Evolutionary conservation across 306 rosid genomes (phyloP).

Genomic region (Medicago lupulina): DNA sequence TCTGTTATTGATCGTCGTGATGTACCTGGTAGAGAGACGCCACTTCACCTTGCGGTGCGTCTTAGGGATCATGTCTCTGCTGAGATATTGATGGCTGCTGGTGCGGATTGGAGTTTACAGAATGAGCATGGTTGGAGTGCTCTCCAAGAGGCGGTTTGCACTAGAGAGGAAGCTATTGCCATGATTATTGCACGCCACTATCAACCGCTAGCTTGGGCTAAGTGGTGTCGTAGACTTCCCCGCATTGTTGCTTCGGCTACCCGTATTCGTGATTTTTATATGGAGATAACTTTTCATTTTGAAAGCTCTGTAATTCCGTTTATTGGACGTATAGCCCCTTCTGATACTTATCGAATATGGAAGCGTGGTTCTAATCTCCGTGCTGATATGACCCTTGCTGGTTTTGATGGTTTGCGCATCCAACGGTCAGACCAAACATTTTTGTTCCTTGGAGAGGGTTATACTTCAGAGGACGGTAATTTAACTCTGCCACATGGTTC

Average conservation of each 20-base stretch:
- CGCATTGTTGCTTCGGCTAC: conserved; percentile 88
- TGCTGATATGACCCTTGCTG: conserved; percentile 99
- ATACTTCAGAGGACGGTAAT: conserved; percentile 79
- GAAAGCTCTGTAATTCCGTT: conserved; percentile 99
- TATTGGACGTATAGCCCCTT: conserved; percentile 95
- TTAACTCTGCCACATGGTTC: conserved; percentile 79
- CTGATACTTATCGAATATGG: conserved; percentile 98
- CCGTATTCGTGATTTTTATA: conserved; percentile 96
- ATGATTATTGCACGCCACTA: conserved; percentile 90
- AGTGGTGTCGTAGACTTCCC: conserved; percentile 99
- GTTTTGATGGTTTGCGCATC: conserved; percentile 96
- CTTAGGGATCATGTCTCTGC: conserved; percentile 81
- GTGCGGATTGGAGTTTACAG: conserved; percentile 98
- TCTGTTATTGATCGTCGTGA: conserved; percentile 84
- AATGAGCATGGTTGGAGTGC: conserved; percentile 99
- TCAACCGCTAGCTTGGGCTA: conserved; percentile 98
- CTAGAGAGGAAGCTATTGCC: conserved; percentile 90
- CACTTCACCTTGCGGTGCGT: conserved; percentile 95
- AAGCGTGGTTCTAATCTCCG: conserved; percentile 98
- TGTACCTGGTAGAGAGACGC: conserved; percentile 97
- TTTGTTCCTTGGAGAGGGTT: conserved; percentile 97
- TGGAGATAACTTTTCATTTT: conserved; percentile 97
- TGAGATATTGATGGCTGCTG: conserved; percentile 95
- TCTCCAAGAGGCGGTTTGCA: conserved; percentile 96
- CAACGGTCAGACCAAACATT: conserved; percentile 97